Evolutionary conservation across 1,284 basidiomycete genomes (phyloP).

Genomic region (Trichosporon asahii): DNA sequence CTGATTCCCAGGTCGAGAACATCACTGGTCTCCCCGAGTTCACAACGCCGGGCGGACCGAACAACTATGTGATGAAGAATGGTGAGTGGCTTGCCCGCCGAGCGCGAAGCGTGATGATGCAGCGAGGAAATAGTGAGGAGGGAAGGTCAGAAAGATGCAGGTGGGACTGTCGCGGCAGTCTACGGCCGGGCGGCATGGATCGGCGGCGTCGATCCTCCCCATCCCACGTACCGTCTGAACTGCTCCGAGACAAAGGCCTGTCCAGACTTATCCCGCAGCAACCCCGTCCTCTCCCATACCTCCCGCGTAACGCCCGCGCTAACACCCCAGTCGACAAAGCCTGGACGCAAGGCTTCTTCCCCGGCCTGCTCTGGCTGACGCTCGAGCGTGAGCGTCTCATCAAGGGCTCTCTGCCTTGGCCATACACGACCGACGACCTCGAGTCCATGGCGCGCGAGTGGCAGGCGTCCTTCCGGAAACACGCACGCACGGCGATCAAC

Average conservation of each 20-base stretch:
- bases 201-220: no score
- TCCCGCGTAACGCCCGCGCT: neutral
- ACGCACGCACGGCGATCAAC: constrained; percentile 32
- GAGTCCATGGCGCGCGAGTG: constrained; percentile 32
- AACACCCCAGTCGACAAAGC: constrained; percentile 25
- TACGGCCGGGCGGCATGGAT: no score
- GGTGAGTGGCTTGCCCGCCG: constrained; percentile 21
- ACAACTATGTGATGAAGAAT: constrained; percentile 36
- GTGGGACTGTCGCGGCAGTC: no score
- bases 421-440: constrained; percentile 31
- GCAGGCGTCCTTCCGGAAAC: constrained; percentile 32
- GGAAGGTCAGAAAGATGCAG: no score
- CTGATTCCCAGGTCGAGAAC: constrained; percentile 19
- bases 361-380: constrained; percentile 40
- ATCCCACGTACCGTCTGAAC: no score
- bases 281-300: no score
- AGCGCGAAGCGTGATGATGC: no score
- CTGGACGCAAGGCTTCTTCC: constrained; percentile 46
- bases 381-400: constrained; percentile 33
- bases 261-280: no score
- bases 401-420: constrained; percentile 22
- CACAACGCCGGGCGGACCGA: constrained; percentile 34
- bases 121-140: no score
- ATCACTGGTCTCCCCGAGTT: constrained; percentile 37
- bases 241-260: no score